Evolutionary conservation across 352 stramenopile species (phyloP).

Genomic region (Globisporangium ultimum): DNA sequence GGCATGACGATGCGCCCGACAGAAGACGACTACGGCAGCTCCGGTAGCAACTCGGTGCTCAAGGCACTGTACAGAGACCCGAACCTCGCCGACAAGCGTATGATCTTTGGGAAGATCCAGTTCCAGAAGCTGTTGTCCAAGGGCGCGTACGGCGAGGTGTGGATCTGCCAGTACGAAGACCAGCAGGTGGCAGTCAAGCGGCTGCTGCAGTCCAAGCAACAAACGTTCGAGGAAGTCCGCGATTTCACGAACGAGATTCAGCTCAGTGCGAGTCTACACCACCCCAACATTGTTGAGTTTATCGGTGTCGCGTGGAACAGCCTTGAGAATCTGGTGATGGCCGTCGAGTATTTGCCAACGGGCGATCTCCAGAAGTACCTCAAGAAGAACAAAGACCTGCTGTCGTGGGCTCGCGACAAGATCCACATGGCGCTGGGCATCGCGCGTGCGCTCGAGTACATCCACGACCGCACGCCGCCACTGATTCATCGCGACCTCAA

Average conservation of each 20-base stretch:
- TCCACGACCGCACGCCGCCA: slow-evolving; percentile 13
- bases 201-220: slow-evolving; percentile 24
- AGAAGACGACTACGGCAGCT: slow-evolving; percentile 18
- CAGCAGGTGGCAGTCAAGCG: slow-evolving; percentile 42
- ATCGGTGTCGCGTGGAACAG: too few species aligned
- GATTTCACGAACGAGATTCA: slow-evolving; percentile 11
- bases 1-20: slow-evolving; percentile 7
- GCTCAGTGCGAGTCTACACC: too few species aligned
- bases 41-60: slow-evolving; percentile 21
- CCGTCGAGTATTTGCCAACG: too few species aligned
- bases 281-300: too few species aligned
- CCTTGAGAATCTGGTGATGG: too few species aligned
- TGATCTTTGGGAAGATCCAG: slow-evolving; percentile 33
- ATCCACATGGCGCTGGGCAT: too few species aligned
- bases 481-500: slow-evolving; percentile 54
- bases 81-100: slow-evolving; percentile 16
- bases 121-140: slow-evolving; percentile 17
- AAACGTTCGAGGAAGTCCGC: slow-evolving; percentile 34
- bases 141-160: slow-evolving; percentile 40
- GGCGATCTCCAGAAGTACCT: too few species aligned
- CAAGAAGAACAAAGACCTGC: too few species aligned
- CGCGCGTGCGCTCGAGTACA: slow-evolving; percentile 40
- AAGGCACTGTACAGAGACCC: slow-evolving; percentile 17
- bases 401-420: too few species aligned
- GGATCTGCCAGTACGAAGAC: slow-evolving; percentile 38